These are phyloP conservation scores for Pleurotus tuber-regium DNA, from an alignment of 768 basidiomycete species.

Conservation along the genomic window DNA sequence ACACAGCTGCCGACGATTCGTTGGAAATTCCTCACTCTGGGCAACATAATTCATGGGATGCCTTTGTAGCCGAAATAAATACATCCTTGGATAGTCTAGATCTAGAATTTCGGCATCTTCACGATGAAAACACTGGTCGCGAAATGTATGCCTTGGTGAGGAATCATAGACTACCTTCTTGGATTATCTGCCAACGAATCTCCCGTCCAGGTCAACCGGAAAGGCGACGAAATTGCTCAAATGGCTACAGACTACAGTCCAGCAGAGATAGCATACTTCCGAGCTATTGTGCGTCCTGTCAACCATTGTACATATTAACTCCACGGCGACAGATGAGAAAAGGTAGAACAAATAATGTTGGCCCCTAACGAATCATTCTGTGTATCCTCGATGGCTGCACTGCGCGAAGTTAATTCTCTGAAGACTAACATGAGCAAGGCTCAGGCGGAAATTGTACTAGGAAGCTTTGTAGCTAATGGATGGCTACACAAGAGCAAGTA, in stretches of 20 bases:
- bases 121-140: constrained; percentile 63
- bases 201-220: constrained; percentile 67
- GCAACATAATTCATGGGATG: constrained; percentile 51
- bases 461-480: constrained; percentile 81
- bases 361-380: constrained; percentile 75
- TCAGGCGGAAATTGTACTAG: constrained; percentile 68
- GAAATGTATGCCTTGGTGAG: constrained; percentile 71
- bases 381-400: constrained; percentile 71
- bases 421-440: constrained; percentile 70
- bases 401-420: constrained; percentile 64
- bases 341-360: constrained; percentile 89
- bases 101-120: constrained; percentile 63
- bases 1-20: constrained; percentile 49
- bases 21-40: constrained; percentile 43
- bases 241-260: constrained; percentile 81
- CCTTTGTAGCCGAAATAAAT: constrained; percentile 61
- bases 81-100: constrained; percentile 62
- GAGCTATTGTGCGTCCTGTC: constrained; percentile 61
- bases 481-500: constrained; percentile 78
- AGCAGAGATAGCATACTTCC: constrained; percentile 82
- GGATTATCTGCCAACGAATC: background rate
- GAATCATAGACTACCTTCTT: too few relatives aligned
- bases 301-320: background rate
- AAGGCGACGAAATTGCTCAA: constrained; percentile 80
- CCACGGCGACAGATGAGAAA: constrained; percentile 5